Conservation (phyloP, 768 basidiomycete species). For the Kwoniella shandongensis region DNA sequence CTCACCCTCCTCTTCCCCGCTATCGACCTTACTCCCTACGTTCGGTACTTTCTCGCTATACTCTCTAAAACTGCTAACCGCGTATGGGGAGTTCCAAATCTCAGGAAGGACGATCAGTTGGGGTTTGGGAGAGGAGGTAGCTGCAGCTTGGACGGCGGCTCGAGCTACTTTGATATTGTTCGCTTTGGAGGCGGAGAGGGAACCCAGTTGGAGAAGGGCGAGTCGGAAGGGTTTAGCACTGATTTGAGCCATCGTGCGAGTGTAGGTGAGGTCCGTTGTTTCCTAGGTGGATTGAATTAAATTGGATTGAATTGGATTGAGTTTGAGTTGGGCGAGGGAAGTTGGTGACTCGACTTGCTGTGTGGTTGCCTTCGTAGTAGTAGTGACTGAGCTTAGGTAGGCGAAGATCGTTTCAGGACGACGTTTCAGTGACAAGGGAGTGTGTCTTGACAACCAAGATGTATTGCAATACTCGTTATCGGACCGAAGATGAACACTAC, state of each 20-base stretch:
- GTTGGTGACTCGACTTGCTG: no score
- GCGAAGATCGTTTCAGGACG: no score
- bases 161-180: constrained; percentile 78
- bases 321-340: no score
- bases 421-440: no score
- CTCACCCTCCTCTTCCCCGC: constrained; percentile 54
- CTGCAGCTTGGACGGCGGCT: constrained; percentile 69
- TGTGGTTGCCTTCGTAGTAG: no score
- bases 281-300: no score
- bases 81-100: constrained; percentile 58
- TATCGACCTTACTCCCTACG: constrained; percentile 12
- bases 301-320: constrained; percentile 2
- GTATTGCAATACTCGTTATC: no score
- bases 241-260: constrained; percentile 46
- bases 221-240: constrained; percentile 72
- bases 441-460: no score
- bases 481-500: no score
- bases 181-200: constrained; percentile 66
- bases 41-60: constrained; percentile 65
- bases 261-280: no score
- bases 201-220: constrained; percentile 87
- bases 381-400: no score
- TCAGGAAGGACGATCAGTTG: constrained; percentile 50
- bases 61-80: constrained; percentile 66
- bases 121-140: constrained; percentile 30